Evolutionary conservation across 768 basidiomycete genomes (phyloP).

Genomic region (Dacryopinax primogenitus): DNA sequence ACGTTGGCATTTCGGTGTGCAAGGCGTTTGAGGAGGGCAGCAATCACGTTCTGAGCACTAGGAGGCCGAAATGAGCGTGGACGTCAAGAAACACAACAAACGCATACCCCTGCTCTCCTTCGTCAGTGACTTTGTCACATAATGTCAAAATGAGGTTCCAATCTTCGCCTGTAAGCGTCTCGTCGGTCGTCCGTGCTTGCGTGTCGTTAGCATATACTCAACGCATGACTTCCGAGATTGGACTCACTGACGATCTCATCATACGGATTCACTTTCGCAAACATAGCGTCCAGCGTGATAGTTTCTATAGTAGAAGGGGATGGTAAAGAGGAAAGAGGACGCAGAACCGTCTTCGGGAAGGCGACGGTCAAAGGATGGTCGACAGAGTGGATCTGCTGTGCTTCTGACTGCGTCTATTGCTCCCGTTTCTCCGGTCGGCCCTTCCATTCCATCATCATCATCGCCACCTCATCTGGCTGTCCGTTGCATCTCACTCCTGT

Average conservation of each 20-base stretch:
- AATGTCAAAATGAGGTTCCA: constrained; percentile 90
- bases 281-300: constrained; percentile 37
- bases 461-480: not conserved
- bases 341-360: not conserved
- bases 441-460: not conserved
- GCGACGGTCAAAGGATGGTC: not conserved
- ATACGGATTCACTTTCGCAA: constrained; percentile 59
- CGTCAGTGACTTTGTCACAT: constrained; percentile 93
- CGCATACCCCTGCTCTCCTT: constrained; percentile 69
- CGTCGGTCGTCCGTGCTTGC: constrained; percentile 89
- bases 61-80: constrained; percentile 7
- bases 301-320: constrained; percentile 3
- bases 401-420: constrained; percentile 8
- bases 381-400: not conserved
- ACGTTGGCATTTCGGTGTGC: constrained; percentile 93
- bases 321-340: not conserved
- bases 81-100: not conserved
- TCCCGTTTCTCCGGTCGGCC: not conserved
- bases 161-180: constrained; percentile 86
- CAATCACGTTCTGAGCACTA: constrained; percentile 78
- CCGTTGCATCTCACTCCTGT: not conserved
- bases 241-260: constrained; percentile 83
- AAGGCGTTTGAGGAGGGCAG: constrained; percentile 76
- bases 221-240: not conserved
- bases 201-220: constrained; percentile 8